phyloP scores from a whole-genome alignment of 176 grass and related monocot genomes.

The Cocos nucifera region DNA sequence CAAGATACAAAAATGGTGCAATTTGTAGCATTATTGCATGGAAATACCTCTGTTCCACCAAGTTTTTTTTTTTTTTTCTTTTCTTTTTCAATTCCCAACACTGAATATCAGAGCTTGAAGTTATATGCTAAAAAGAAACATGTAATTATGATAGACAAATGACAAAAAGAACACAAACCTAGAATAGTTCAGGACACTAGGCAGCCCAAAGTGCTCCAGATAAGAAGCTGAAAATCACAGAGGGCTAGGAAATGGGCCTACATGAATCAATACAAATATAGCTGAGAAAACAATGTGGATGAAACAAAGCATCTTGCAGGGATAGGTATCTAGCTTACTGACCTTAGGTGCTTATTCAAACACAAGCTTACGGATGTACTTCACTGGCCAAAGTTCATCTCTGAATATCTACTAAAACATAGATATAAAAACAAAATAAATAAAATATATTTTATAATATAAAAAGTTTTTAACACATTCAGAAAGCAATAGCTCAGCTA shows the following conservation, averaged over 20 bases:
- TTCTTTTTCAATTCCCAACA: too few species aligned
- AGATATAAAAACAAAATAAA: background rate
- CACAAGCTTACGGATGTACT: constrained; percentile 27
- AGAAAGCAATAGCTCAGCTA: too few species aligned
- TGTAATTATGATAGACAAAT: too few species aligned
- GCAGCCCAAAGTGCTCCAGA: constrained; percentile 10
- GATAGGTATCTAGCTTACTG: background rate
- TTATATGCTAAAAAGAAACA: too few species aligned
- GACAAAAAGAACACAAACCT: constrained; percentile 3
- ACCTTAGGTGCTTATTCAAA: constrained; percentile 31
- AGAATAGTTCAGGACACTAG: background rate
- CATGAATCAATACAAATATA: background rate
- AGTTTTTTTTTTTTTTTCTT: too few species aligned
- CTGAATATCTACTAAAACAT: constrained; percentile 64
- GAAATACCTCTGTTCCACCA: too few species aligned
- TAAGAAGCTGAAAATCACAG: constrained; percentile 15
- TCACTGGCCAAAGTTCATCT: constrained; percentile 98
- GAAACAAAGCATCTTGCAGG: background rate
- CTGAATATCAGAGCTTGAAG: too few species aligned
- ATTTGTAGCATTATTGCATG: too few species aligned
- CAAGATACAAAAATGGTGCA: too few species aligned
- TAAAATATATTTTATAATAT: background rate
- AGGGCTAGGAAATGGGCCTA: constrained; percentile 6
- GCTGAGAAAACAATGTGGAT: background rate
- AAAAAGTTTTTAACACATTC: background rate